Percentiles rank a stretch among this genome's conserved stretches.
Evolutionary conservation across 345 rosid species (phyloP).

Genomic region (Draba incana): DNA sequence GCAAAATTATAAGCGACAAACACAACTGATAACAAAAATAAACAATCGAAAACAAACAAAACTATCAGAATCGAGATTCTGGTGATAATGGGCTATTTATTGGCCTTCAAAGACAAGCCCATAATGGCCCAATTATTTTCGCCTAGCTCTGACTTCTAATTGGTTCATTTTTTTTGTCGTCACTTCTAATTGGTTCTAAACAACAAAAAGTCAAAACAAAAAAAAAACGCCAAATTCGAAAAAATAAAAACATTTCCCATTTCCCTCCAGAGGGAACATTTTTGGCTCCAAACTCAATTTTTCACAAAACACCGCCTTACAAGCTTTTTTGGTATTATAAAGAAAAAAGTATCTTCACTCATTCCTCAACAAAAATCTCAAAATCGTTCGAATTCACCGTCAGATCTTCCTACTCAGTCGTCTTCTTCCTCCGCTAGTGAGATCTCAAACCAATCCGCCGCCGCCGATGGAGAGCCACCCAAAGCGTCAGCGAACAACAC

Average conservation of each 20-base stretch:
- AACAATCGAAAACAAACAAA: too few relatives aligned
- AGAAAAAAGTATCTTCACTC: not conserved
- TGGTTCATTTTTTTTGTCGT: too few relatives aligned
- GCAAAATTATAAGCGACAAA: too few relatives aligned
- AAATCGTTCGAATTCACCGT: not conserved
- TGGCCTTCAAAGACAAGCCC: too few relatives aligned
- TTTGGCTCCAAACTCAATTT: slow-evolving; percentile 32
- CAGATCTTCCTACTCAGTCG: slow-evolving; percentile 7
- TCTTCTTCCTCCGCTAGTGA: not conserved
- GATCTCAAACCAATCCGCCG: slow-evolving; percentile 1
- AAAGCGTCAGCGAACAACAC: slow-evolving; percentile 42
- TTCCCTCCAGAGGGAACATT: slow-evolving; percentile 33
- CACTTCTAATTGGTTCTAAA: too few relatives aligned
- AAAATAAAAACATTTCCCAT: not conserved
- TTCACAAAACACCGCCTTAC: slow-evolving; percentile 19
- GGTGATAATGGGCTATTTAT: too few relatives aligned
- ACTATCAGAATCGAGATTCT: too few relatives aligned
- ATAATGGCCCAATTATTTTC: too few relatives aligned
- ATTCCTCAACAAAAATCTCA: not conserved
- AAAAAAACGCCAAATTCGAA: not conserved
- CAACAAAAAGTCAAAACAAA: not conserved
- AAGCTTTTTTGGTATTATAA: slow-evolving; percentile 17
- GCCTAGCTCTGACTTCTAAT: too few relatives aligned
- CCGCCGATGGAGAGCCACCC: slow-evolving; percentile 48
- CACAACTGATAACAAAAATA: too few relatives aligned